Base-by-base conservation (phyloP, 2,329 filamentous ascomycete genomes). In the Arthrobotrys iridis region DNA sequence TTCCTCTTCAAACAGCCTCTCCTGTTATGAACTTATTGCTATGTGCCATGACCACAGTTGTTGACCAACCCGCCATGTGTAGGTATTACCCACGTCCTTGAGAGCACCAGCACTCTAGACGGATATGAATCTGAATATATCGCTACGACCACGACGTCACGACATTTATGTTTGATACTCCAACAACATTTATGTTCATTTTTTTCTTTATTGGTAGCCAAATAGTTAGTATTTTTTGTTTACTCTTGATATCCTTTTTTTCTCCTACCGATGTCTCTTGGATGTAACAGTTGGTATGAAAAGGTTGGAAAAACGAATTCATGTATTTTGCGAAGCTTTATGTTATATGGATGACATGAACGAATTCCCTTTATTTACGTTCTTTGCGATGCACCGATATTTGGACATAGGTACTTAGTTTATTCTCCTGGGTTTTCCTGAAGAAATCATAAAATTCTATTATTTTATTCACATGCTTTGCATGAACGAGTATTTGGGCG, bases 71-170 rank as follows among this genome's bases (percentile, higher is more conserved):
- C 50, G 58, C 41, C 40, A 20, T 64, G 52, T 68, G 57, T 68
- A 75, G 71, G 71, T 75, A 75, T 67, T 57, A 68, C 37, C 71
- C 50, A 55, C 50, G 50, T 55, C 50, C 71, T 48, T 74, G 45
- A 60, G 50, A 59, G 55, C 46, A 59, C 58, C n/a, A 57, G 35
- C 43, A 70, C 45, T 28, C 55, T 28, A 68, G 64, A 74, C 35
- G 28, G 1, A n/a, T 13, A 22, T 58, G 35, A 57, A 41, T 60
- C 37, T 43, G 20, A 74, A 67, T 52, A 55, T 74, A 62, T 20
- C 22, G 45, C 52, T 33, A 62, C 63, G 48, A 50, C 28, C 18
- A 68, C 63, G 63, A 74, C 45, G 52, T 64, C 15, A 75, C 71
- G 71, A 75, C 57, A 20, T 20, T 64, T 55, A 58, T 60, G 46